Evolutionary conservation across 352 stramenopile species (phyloP), one percentile per base, ranked within the genome.

Genomic region (Phytopythium oedochilum): DNA sequence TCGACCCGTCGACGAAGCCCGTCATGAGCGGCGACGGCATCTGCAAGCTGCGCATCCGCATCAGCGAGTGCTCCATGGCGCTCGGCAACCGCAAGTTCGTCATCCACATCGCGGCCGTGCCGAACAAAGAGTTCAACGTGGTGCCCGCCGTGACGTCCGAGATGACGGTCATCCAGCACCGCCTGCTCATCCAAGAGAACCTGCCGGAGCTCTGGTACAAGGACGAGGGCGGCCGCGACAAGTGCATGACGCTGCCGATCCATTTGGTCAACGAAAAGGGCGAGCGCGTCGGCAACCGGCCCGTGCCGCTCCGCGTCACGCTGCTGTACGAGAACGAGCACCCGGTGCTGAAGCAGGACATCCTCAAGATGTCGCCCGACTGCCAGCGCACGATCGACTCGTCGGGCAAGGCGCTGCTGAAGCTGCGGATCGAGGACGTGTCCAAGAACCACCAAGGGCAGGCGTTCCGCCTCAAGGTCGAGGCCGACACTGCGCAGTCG

Each of bases 381-480:
- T 97, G 71, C 49, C 79, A 88, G 62, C 88, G 78, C 43, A 91
- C 79, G 49, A 97, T 96, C 36, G 84, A 96, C 59, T 78, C 78
- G 38, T 81, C 77, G 0, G 92, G 89, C 2, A 91, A 90, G 23
- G 80, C 86, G 8, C 67, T 86, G 43, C 65, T 98, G 7, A 90
- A 94, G 48, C 75, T 98, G 36, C 83, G 95, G 18, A 97, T 98
- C 23, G 89, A 98, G 60, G 95, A 98, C 64, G 92, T 98, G 31
- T 97, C 86, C 3, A 98, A 98, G 73, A 99, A 98, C 77, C 94
- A 98, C 62, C 96, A 99, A 65, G 91, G 90, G 35, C 92, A 98
- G 68, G 83, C 84, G 9, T 98, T 98, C 64, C 73, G 83, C 9
- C 70, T 98, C 26, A 87, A 97, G 57, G 83, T 98, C 11, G 86